Percentiles rank a stretch among this genome's conserved stretches.
Conservation (phyloP, 106 monocot species). For the Vanilla planifolia region DNA sequence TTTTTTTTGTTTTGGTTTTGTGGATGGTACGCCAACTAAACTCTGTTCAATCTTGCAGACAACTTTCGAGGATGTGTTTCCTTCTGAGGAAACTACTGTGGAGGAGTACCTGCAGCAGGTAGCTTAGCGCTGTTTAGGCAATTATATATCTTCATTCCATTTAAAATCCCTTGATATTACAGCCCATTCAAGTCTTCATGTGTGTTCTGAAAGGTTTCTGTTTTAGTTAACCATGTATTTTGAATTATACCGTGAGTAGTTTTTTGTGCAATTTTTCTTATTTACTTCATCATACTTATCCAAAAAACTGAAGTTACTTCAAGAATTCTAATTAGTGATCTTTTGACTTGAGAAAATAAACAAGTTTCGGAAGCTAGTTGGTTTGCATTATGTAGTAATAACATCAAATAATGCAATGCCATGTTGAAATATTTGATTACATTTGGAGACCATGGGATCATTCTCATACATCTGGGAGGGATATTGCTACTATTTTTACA, state of each 20-base stretch:
- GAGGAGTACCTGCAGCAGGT: constrained; percentile 99
- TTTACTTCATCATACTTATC: not conserved
- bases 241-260: no score
- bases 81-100: constrained; percentile 90
- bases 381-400: not conserved
- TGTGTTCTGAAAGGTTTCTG: no score
- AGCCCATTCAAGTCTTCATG: no score
- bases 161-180: no score
- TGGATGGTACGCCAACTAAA: not conserved
- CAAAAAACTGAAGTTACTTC: not conserved
- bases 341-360: not conserved
- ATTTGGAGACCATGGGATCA: not conserved
- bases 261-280: not conserved
- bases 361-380: not conserved
- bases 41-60: constrained; percentile 35
- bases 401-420: not conserved
- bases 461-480: not conserved
- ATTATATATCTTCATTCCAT: not conserved
- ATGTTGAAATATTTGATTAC: no score
- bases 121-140: not conserved
- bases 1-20: no score
- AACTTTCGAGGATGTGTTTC: constrained; percentile 91
- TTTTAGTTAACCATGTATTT: no score
- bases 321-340: not conserved
- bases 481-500: not conserved